Evolutionary conservation across 2,329 filamentous ascomycete species (phyloP).

Genomic region (Atkinsonella hypoxylon): DNA sequence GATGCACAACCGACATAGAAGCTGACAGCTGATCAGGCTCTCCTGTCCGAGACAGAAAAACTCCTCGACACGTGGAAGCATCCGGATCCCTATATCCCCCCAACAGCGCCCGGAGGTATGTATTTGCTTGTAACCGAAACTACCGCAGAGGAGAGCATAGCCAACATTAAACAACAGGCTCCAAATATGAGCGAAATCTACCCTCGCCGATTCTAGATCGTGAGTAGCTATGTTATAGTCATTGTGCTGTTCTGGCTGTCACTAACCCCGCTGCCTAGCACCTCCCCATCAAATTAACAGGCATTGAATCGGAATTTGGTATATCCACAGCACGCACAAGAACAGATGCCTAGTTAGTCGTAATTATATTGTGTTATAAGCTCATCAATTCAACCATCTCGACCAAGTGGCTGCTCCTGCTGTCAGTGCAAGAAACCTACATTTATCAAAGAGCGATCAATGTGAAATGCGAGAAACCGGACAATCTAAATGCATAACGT

Average conservation of each 20-base stretch:
- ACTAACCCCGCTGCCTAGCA: conserved; percentile 10
- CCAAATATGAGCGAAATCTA: conserved; percentile 92
- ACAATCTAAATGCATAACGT: not conserved
- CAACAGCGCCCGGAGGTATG: conserved; percentile 86
- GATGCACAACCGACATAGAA: not conserved
- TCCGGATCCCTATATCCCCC: conserved; percentile 81
- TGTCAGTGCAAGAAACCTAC: not conserved
- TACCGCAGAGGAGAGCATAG: not conserved
- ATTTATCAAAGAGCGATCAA: not conserved
- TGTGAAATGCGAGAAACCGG: not conserved
- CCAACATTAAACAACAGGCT: conserved; percentile 43
- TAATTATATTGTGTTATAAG: not conserved
- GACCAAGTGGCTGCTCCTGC: too few species aligned
- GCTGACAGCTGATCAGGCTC: conserved; percentile 40
- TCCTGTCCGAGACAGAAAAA: conserved; percentile 80
- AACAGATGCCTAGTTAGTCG: not conserved
- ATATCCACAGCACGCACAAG: not conserved
- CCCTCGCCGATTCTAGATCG: conserved; percentile 68
- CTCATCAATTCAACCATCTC: not conserved
- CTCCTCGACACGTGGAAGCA: conserved; percentile 93
- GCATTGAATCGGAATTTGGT: not conserved
- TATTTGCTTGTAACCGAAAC: not conserved
- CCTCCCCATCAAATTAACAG: conserved; percentile 12
- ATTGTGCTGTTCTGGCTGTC: too few species aligned
- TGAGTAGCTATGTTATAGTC: conserved; percentile 37